Evolutionary conservation across 495 filamentous ascomycete species (phyloP).

Genomic region (Pseudoneurospora amorphoporcata): DNA sequence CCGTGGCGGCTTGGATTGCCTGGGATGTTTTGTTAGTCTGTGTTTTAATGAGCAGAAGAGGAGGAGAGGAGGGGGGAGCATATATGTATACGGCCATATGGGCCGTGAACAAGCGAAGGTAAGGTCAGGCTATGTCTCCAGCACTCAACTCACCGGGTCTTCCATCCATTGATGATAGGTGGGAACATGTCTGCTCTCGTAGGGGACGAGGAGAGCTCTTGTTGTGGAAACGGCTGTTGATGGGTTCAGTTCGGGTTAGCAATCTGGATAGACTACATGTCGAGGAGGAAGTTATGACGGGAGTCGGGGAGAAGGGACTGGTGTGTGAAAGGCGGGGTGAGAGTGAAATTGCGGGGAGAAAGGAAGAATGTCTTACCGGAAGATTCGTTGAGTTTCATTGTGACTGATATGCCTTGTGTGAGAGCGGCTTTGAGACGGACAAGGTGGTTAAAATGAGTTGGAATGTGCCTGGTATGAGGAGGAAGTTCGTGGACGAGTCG

Average conservation of each 20-base stretch:
- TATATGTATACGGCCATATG: neutral
- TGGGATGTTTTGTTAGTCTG: conserved; percentile 16
- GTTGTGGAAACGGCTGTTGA: conserved; percentile 54
- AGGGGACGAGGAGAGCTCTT: conserved; percentile 67
- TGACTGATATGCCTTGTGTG: neutral
- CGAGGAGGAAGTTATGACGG: no score
- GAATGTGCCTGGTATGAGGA: neutral
- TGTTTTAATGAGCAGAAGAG: neutral
- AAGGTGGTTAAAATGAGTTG: neutral
- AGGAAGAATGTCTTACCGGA: neutral
- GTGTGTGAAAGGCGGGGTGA: neutral
- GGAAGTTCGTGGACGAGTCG: neutral
- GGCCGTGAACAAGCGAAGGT: neutral
- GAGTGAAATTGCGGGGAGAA: neutral
- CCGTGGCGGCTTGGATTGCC: conserved; percentile 74
- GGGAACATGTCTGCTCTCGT: conserved; percentile 68
- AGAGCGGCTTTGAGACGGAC: neutral
- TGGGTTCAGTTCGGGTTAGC: neutral
- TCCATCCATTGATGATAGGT: conserved; percentile 89
- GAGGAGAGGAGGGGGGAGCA: neutral
- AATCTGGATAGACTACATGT: no score
- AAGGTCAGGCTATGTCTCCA: no score
- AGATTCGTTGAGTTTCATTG: conserved; percentile 33
- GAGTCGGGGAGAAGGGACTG: no score
- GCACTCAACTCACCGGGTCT: conserved; percentile 48